Evolutionary conservation across 805 yeast genomes (phyloP), one percentile per base, ranked within the genome.

Genomic region (Wickerhamiella azyma): DNA sequence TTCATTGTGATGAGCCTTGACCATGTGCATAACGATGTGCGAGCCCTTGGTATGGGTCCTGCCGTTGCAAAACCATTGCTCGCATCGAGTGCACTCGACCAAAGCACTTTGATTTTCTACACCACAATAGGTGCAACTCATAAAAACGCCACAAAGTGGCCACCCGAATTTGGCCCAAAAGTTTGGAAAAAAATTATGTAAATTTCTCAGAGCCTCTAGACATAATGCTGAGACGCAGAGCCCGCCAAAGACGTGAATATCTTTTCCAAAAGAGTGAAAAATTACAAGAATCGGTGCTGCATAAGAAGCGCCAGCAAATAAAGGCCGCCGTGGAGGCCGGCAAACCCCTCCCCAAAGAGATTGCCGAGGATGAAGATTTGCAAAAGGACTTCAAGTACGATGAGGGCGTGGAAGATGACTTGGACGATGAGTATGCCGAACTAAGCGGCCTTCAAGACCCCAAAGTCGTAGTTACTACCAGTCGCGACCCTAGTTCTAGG

Each of bases 201-300:
- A 16, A 30, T 19, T 21, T 26, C 21, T n/a, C n/a, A n/a, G n/a
- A n/a, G n/a, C n/a, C n/a, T n/a, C n/a, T n/a, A n/a, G n/a, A n/a
- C n/a, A n/a, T 26, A 28, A 30, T 60, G 96, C 65, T 85, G 47
- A 76, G 98, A 65, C 77, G 85, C 69, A 94, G 89, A 59, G 96
- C 97, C 7, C 78, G 98, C 66, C 96, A 92, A 63, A 76, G 98
- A 67, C 77, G 94, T 63, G 97, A 92, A 59, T 92, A 88, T 58
- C 69, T 92, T 24, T 92, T 84, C 67, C 74, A 85, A 43, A 86
- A 88, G 61, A 84, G 96, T 0, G 76, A 84, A 43, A 92, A 85
- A 60, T 72, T 89, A 30, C 95, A 92, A 61, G 97, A 92, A 53
- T 81, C 94, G 9, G 76, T 81, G 18, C 70, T 82, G 38, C 81